phyloP scores from a whole-genome alignment of 495 filamentous ascomycete species.

The Xylaria castorea region DNA sequence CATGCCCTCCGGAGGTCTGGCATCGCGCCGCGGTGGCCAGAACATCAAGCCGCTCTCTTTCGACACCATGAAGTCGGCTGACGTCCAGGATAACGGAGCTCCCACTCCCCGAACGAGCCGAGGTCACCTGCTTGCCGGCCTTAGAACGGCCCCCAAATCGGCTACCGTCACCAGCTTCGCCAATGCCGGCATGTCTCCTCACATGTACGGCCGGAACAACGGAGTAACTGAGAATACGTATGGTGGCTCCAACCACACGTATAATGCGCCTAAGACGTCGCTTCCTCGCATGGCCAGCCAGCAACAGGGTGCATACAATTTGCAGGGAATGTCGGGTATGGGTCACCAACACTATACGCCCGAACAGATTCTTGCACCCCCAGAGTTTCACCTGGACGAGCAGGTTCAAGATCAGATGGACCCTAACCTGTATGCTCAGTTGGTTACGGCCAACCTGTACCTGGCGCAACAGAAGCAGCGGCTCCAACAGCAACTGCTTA shows the following conservation, averaged over 20 bases:
- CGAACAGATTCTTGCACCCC: constrained; percentile 87
- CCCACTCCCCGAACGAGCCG: constrained; percentile 92
- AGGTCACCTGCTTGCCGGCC: constrained; percentile 89
- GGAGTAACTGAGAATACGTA: constrained; percentile 58
- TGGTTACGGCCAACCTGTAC: constrained; percentile 84
- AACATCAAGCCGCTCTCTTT: constrained; percentile 87
- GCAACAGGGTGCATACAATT: constrained; percentile 45
- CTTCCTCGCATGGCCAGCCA: constrained; percentile 51
- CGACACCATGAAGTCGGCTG: constrained; percentile 62
- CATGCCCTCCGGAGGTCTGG: constrained; percentile 78
- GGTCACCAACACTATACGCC: constrained; percentile 59
- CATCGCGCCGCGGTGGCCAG: constrained; percentile 73
- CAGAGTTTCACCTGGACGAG: constrained; percentile 73
- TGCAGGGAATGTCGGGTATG: constrained; percentile 32
- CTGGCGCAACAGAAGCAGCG: constrained; percentile 88
- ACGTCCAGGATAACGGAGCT: constrained; percentile 58
- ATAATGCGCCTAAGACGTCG: constrained; percentile 61
- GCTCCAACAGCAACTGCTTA: constrained; percentile 66
- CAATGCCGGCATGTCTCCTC: constrained; percentile 59
- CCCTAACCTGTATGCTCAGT: constrained; percentile 79
- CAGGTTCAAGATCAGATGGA: constrained; percentile 73
- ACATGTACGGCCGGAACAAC: constrained; percentile 51
- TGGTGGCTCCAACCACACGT: constrained; percentile 47
- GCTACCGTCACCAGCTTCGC: constrained; percentile 69
- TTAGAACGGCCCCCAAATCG: constrained; percentile 92